Percentiles rank a stretch among this genome's conserved stretches.
These are phyloP conservation scores for Bimuria novae-zelandiae DNA, from an alignment of 2,329 filamentous ascomycete genomes.

Conservation along the genomic window DNA sequence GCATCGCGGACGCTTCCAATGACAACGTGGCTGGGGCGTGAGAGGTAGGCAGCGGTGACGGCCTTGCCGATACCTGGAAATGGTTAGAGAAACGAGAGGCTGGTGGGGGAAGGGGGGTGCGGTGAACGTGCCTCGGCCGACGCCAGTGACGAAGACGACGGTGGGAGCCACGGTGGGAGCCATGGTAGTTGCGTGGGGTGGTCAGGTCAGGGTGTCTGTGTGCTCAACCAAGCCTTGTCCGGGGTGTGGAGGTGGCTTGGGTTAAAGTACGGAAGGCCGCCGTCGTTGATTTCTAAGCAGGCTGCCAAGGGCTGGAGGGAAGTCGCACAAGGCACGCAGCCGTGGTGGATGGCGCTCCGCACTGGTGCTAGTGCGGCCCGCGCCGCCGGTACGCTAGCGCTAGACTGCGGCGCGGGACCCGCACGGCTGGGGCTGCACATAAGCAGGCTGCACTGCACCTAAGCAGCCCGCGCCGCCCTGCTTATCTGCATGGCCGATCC, in stretches of 20 bases:
- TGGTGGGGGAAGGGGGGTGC: background rate
- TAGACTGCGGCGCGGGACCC: no score
- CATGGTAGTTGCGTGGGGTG: background rate
- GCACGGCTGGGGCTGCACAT: no score
- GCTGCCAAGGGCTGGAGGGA: background rate
- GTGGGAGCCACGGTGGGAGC: background rate
- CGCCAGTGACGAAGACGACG: background rate
- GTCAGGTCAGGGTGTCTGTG: no score
- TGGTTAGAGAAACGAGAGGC: background rate
- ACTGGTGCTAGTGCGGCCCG: no score
- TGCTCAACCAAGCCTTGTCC: background rate
- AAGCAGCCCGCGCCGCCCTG: no score
- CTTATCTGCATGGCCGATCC: no score
- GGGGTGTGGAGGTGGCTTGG: background rate
- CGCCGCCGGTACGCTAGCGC: no score
- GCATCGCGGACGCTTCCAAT: slow-evolving; percentile 12
- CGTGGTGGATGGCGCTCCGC: no score
- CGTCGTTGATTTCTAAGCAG: background rate
- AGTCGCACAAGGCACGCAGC: no score
- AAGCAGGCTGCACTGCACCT: no score
- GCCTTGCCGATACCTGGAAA: slow-evolving; percentile 19
- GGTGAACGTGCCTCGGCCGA: background rate
- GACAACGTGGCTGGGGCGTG: slow-evolving; percentile 12
- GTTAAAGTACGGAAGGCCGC: background rate
- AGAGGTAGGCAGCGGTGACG: slow-evolving; percentile 11